These are phyloP conservation scores for Lodderomyces margitis DNA, from an alignment of 1,139 yeast genomes.

Conservation along the genomic window DNA sequence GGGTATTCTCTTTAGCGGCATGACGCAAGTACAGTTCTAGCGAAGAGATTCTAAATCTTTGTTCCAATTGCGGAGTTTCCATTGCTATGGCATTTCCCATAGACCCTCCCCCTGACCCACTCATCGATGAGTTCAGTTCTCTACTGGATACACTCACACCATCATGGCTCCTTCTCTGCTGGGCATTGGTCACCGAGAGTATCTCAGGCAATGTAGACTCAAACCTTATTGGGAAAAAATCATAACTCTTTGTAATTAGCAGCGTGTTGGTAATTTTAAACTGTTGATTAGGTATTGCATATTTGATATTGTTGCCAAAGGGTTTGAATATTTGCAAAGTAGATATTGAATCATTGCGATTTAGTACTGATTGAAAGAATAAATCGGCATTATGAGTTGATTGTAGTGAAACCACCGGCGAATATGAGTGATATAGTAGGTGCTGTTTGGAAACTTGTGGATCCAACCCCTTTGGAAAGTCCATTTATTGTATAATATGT, in stretches of 20 bases:
- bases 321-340: slow-evolving; percentile 38
- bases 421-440: slow-evolving; percentile 48
- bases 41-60: slow-evolving; percentile 42
- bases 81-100: not conserved
- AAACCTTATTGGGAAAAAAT: slow-evolving; percentile 46
- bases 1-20: slow-evolving; percentile 9
- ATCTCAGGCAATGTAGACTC: slow-evolving; percentile 43
- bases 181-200: slow-evolving; percentile 31
- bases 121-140: not conserved
- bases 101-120: not conserved
- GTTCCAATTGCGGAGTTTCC: slow-evolving; percentile 17
- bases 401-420: slow-evolving; percentile 58
- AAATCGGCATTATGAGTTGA: slow-evolving; percentile 53
- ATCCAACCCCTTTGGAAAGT: slow-evolving; percentile 40
- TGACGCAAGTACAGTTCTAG: slow-evolving; percentile 34
- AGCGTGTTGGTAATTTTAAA: slow-evolving; percentile 42
- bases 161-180: not conserved
- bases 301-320: slow-evolving; percentile 48
- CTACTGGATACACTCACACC: not conserved
- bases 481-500: slow-evolving; percentile 19
- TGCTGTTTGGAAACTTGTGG: slow-evolving; percentile 45
- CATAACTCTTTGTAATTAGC: slow-evolving; percentile 42
- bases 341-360: slow-evolving; percentile 21
- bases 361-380: slow-evolving; percentile 37
- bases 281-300: slow-evolving; percentile 34